phyloP scores from a whole-genome alignment of 1,284 basidiomycete genomes.

The Schizopora paradoxa region DNA sequence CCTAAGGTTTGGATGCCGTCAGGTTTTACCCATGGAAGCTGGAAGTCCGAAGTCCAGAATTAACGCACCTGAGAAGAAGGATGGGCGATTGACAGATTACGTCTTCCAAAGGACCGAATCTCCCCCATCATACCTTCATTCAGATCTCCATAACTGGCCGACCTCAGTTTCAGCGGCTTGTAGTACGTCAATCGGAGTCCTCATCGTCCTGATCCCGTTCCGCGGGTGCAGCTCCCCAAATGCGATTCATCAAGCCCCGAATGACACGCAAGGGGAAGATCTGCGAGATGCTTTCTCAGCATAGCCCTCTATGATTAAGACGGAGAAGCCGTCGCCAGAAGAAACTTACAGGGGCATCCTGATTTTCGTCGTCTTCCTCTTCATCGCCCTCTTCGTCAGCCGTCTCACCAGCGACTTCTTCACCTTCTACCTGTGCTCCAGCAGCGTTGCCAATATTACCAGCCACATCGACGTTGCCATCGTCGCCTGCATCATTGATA shows the following conservation, averaged over 20 bases:
- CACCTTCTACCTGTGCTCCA: conserved; percentile 24
- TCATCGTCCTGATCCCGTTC: conserved; percentile 27
- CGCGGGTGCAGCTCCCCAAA: conserved; percentile 47
- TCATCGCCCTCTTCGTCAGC: conserved; percentile 26
- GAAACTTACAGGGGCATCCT: conserved; percentile 44
- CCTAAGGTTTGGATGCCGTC: too few relatives aligned
- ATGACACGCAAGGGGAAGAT: conserved; percentile 58
- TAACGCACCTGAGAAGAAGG: too few relatives aligned
- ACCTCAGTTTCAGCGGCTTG: too few relatives aligned
- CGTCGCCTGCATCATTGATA: conserved; percentile 8
- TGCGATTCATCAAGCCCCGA: conserved; percentile 52
- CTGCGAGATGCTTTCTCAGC: conserved; percentile 29
- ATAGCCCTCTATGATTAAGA: conserved; percentile 12
- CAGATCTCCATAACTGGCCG: too few relatives aligned
- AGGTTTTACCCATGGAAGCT: too few relatives aligned
- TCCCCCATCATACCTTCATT: too few relatives aligned
- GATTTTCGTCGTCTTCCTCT: conserved; percentile 29
- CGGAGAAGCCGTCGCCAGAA: not conserved
- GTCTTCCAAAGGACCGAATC: too few relatives aligned
- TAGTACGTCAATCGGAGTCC: too few relatives aligned
- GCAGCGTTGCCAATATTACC: conserved; percentile 14
- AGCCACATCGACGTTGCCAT: conserved; percentile 13
- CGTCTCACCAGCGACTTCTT: conserved; percentile 23
- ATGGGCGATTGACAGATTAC: too few relatives aligned
- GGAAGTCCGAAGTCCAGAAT: too few relatives aligned